phyloP scores from a whole-genome alignment of 2,329 filamentous ascomycete genomes.

The Fusarium ambrosium region DNA sequence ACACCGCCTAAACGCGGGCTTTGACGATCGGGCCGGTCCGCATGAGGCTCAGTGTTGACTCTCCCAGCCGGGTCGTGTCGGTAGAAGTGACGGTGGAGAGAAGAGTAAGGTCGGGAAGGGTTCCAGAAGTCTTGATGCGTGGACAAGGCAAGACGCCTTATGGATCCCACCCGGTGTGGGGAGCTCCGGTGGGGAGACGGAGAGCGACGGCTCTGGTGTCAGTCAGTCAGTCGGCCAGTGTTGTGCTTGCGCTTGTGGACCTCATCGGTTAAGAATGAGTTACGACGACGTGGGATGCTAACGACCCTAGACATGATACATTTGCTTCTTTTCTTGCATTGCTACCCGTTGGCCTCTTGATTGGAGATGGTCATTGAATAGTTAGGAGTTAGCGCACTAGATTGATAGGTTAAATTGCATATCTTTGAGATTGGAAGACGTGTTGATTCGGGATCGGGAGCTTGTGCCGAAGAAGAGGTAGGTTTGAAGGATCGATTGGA shows the following conservation, averaged over 20 bases:
- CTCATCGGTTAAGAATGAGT: slow-evolving; percentile 9
- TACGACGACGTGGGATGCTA: slow-evolving; percentile 4
- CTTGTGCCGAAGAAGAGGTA: neutral
- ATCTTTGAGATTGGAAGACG: neutral
- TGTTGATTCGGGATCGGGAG: neutral
- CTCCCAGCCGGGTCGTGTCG: slow-evolving; percentile 31
- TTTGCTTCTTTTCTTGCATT: slow-evolving; percentile 1
- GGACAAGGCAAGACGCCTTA: neutral
- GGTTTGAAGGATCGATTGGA: neutral
- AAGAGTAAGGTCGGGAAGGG: slow-evolving; percentile 18
- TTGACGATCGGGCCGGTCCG: slow-evolving; percentile 17
- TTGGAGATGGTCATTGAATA: slow-evolving; percentile 4
- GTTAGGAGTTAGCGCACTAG: slow-evolving; percentile 12
- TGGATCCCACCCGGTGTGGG: slow-evolving; percentile 5
- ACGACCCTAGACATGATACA: slow-evolving; percentile 5
- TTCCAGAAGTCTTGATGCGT: slow-evolving; percentile 24
- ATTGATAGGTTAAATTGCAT: slow-evolving; percentile 14
- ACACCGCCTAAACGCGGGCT: slow-evolving; percentile 27
- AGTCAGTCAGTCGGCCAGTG: neutral
- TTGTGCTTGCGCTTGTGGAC: slow-evolving; percentile 16
- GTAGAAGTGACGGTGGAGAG: slow-evolving; percentile 33
- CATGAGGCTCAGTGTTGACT: neutral
- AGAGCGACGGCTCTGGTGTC: slow-evolving; percentile 36
- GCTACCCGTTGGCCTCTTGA: slow-evolving; percentile 2
- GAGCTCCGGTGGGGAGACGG: slow-evolving; percentile 29